phyloP scores from a whole-genome alignment of 805 yeast species.

The Teunomyces aglyptinius region DNA sequence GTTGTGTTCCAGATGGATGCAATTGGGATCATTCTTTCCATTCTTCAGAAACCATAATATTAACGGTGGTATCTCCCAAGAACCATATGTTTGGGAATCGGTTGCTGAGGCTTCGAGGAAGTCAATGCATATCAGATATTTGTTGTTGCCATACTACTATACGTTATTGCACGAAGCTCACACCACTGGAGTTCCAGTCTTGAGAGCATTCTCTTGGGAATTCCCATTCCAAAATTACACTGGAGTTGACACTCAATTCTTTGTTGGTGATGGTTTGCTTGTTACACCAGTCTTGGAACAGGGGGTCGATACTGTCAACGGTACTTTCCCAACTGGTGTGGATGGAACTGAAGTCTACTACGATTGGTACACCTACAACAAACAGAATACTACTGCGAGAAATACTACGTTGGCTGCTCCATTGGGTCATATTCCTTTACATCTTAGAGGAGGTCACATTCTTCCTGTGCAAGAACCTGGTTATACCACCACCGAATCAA shows the following conservation, averaged over 20 bases:
- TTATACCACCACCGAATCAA: conserved; percentile 20
- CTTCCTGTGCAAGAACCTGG: conserved; percentile 24
- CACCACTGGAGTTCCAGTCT: conserved; percentile 19
- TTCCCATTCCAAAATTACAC: conserved; percentile 19
- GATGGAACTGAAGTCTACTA: conserved; percentile 20
- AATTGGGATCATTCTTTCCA: conserved; percentile 32
- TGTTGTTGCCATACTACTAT: conserved; percentile 25
- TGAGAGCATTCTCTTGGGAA: conserved; percentile 22
- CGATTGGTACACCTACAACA: conserved; percentile 22
- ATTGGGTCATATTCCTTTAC: conserved; percentile 24
- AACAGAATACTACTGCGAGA: conserved; percentile 14
- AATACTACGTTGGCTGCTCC: conserved; percentile 24
- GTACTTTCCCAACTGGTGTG: conserved; percentile 19
- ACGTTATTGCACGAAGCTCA: conserved; percentile 23
- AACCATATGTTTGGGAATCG: conserved; percentile 29
- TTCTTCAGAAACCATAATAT: conserved; percentile 32
- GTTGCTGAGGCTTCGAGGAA: conserved; percentile 26
- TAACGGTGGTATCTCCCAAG: conserved; percentile 24
- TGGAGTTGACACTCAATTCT: conserved; percentile 21
- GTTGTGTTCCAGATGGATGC: conserved; percentile 32
- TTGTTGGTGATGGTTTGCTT: conserved; percentile 24
- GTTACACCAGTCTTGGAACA: conserved; percentile 27
- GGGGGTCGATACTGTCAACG: conserved; percentile 17
- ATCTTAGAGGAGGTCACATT: conserved; percentile 21
- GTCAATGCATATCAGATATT: conserved; percentile 37